Conservation (phyloP, 768 basidiomycete species). For the Favolaschia claudopus region DNA sequence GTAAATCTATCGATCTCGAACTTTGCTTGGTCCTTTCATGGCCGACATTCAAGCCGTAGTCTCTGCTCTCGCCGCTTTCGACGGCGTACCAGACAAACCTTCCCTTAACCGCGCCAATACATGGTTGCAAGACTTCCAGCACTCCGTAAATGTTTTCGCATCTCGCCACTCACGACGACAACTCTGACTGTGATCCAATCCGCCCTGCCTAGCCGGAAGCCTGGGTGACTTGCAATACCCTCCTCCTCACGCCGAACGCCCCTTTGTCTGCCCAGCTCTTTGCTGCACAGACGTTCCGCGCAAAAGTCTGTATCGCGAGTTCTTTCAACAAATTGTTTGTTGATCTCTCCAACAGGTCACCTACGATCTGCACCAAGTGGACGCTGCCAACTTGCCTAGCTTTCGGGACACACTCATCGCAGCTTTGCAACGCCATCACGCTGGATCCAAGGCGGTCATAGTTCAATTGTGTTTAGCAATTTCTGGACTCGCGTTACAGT, state of each 20-base stretch:
- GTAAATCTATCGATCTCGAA: slow-evolving; percentile 36
- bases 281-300: slow-evolving; percentile 94
- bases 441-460: slow-evolving; percentile 84
- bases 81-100: slow-evolving; percentile 80
- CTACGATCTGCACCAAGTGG: slow-evolving; percentile 93
- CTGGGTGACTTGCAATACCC: slow-evolving; percentile 93
- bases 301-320: slow-evolving; percentile 70
- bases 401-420: slow-evolving; percentile 87
- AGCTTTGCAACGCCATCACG: slow-evolving; percentile 74
- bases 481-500: slow-evolving; percentile 89
- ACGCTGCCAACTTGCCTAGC: slow-evolving; percentile 71
- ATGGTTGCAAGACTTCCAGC: slow-evolving; percentile 99
- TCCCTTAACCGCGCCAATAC: slow-evolving; percentile 88
- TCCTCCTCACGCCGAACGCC: slow-evolving; percentile 82
- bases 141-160: slow-evolving; percentile 93
- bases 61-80: slow-evolving; percentile 82
- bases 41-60: slow-evolving; percentile 74
- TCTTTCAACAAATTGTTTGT: slow-evolving; percentile 37
- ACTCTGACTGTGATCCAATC: slow-evolving; percentile 72
- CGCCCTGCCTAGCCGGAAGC: slow-evolving; percentile 88
- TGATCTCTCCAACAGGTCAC: slow-evolving; percentile 72
- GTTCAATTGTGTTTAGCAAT: slow-evolving; percentile 91
- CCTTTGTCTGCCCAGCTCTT: slow-evolving; percentile 87
- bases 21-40: slow-evolving; percentile 51
- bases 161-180: slow-evolving; percentile 67